These are phyloP conservation scores for Crepidotus variabilis DNA, from an alignment of 768 basidiomycete genomes.

Conservation along the genomic window DNA sequence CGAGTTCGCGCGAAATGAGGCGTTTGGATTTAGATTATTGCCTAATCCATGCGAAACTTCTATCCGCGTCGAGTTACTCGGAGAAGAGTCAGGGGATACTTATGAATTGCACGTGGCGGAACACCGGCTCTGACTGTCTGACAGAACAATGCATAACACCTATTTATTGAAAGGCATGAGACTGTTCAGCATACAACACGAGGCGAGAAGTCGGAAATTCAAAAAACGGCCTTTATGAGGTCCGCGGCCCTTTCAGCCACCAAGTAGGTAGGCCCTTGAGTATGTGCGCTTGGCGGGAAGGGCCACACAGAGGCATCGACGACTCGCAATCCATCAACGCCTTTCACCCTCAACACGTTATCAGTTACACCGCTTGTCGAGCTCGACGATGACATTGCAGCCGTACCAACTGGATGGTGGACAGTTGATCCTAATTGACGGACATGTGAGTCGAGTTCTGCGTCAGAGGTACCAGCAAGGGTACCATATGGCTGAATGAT, in stretches of 20 bases:
- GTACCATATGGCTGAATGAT: conserved; percentile 20
- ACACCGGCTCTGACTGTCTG: no score
- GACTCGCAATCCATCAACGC: conserved; percentile 31
- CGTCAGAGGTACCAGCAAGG: conserved; percentile 20
- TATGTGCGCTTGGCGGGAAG: conserved; percentile 21
- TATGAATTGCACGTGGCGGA: no score
- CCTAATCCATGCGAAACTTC: no score
- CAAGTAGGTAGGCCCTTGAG: conserved; percentile 1
- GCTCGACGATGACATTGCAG: conserved; percentile 26
- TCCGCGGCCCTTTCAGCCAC: conserved; percentile 1
- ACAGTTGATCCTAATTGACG: conserved; percentile 16
- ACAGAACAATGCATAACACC: no score
- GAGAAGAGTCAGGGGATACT: no score
- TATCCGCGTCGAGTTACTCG: no score
- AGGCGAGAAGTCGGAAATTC: no score
- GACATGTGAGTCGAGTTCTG: conserved; percentile 20
- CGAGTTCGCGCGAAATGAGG: no score
- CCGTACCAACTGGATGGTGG: conserved; percentile 32
- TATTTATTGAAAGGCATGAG: no score
- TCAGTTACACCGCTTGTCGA: conserved; percentile 32
- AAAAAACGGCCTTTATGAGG: conserved; percentile 1
- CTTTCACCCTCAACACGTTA: conserved; percentile 33
- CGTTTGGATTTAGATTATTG: no score
- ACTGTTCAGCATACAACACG: no score
- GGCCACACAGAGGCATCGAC: conserved; percentile 36